Evolutionary conservation across 768 basidiomycete genomes (phyloP), one percentile per base, ranked within the genome.

Genomic region (Dentipellis sp.): DNA sequence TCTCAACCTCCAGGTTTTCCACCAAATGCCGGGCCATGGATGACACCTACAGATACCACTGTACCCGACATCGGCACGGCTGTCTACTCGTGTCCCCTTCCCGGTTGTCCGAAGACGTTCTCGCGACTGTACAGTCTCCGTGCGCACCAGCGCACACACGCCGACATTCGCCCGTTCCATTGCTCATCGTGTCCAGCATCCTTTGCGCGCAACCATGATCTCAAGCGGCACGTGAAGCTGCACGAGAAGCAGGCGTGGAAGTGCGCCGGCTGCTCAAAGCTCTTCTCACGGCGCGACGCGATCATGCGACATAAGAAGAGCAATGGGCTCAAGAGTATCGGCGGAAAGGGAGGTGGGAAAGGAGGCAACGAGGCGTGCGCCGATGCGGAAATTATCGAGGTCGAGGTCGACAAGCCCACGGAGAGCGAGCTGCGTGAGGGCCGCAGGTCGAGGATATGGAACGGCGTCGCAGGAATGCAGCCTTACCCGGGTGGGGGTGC

Each of bases 281-380:
- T 84, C 19, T 91, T 90, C 64, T 86, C 85, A 2, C 71, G 84
- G n/a, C 75, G 84, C 46, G 88, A 91, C 65, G 88, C 88, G 3
- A 84, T 90, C 65, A 87, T 86, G 66, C 77, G 86, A 21, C 88
- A 90, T 60, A 86, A 85, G 68, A 82, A 84, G 62, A 77, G 78
- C 47, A 77, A 74, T 35, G 76, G 76, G 37, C 74, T 45, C n/a
- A 16, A 19, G 5, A 19, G n/a, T 19, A 14, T 19, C 1, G 16
- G 42, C 2, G 48, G 48, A 0, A 22, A 34, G 22, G 40, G 40
- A 19, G 22, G 48, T 22, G 29, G 48, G 2, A 34, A 34, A 11
- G 22, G 22, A 1, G 22, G 80, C 16, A 80, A 79, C 16, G 74
- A 75, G 10, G 63, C 57, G 10, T 90, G 87, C 61, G 67, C 79